Percentiles rank a stretch among this genome's conserved stretches.
These are phyloP conservation scores for Cadophora sp. DNA, from an alignment of 2,329 filamentous ascomycete species.

Conservation along the genomic window DNA sequence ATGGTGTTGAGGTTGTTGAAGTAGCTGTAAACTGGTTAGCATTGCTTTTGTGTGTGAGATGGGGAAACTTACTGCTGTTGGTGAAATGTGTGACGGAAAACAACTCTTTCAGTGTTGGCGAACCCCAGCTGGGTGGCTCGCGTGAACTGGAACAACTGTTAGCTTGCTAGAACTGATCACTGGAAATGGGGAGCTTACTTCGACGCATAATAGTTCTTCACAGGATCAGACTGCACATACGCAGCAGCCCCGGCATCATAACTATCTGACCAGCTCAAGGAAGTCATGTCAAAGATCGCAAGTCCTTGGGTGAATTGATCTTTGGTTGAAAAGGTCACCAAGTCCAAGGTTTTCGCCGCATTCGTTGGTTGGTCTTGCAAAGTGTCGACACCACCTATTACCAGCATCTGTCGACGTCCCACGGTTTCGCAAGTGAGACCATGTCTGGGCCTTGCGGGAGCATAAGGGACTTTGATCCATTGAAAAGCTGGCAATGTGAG, in stretches of 20 bases:
- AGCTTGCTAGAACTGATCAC: neutral
- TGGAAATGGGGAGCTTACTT: constrained; percentile 3
- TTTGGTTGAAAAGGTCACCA: constrained; percentile 22
- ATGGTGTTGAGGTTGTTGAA: constrained; percentile 3
- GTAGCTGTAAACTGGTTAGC: neutral
- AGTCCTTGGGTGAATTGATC: constrained; percentile 31
- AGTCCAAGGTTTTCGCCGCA: constrained; percentile 16
- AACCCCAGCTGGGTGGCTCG: constrained; percentile 22
- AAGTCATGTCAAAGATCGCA: constrained; percentile 33
- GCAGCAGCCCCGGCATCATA: constrained; percentile 27
- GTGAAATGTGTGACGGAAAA: constrained; percentile 24
- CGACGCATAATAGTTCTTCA: constrained; percentile 32
- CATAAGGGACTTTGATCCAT: constrained; percentile 30
- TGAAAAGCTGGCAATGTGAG: constrained; percentile 35
- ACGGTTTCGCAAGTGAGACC: constrained; percentile 28
- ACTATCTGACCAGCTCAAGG: constrained; percentile 25
- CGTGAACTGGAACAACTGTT: neutral
- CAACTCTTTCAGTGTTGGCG: constrained; percentile 12
- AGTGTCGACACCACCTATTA: constrained; percentile 31
- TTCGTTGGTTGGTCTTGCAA: constrained; percentile 14
- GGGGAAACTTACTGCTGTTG: neutral
- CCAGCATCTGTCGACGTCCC: constrained; percentile 32
- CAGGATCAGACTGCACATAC: constrained; percentile 27
- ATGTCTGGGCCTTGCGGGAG: constrained; percentile 25
- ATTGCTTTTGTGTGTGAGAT: neutral